Evolutionary conservation across 371 early-diverging fungal genomes (phyloP).

Genomic region (Mucor mucedo): DNA sequence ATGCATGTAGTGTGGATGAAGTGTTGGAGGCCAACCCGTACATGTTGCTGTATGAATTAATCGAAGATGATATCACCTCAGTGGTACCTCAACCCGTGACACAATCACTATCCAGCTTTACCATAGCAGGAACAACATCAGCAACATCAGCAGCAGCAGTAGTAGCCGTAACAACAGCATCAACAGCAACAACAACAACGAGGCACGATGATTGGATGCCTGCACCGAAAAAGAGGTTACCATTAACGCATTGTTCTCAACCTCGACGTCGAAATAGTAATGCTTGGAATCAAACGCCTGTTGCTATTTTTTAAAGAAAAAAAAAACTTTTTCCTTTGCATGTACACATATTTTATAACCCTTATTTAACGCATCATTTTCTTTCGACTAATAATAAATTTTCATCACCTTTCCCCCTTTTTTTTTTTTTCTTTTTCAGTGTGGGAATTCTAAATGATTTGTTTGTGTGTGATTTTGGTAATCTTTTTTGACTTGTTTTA

Average conservation of each 20-base stretch:
- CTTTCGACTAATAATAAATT: neutral
- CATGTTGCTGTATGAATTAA: constrained; percentile 82
- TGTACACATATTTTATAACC: neutral
- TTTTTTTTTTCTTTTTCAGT: neutral
- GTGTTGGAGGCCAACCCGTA: constrained; percentile 76
- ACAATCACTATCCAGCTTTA: neutral
- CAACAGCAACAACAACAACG: neutral
- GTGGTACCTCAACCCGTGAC: neutral
- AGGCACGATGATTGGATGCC: neutral
- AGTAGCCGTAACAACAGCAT: neutral
- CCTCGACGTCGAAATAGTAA: neutral
- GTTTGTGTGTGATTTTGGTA: constrained; percentile 11
- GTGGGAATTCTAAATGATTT: neutral
- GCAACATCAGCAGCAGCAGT: no score
- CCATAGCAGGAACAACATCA: neutral
- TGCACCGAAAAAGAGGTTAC: neutral
- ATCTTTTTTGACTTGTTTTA: constrained; percentile 6
- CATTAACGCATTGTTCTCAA: neutral
- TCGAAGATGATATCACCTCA: constrained; percentile 3
- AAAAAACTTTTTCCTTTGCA: neutral
- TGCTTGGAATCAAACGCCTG: neutral
- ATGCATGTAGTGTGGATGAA: constrained; percentile 61
- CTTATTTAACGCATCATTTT: neutral
- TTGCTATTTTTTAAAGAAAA: neutral
- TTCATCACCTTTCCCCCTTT: neutral